These are phyloP conservation scores for Paulownia fortunei DNA, from an alignment of 257 asterid genomes.

Conservation along the genomic window DNA sequence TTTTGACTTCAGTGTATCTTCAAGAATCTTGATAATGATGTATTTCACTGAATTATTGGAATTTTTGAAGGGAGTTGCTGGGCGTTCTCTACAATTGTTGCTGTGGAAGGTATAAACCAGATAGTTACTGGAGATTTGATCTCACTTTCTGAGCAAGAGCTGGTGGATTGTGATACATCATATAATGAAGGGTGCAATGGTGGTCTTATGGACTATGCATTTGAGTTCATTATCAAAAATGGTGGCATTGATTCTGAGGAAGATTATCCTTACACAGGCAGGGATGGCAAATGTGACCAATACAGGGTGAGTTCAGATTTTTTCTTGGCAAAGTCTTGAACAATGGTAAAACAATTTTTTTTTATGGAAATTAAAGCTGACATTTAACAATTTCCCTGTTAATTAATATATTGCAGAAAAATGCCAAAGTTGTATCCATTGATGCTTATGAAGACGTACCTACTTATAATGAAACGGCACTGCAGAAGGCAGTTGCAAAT, in stretches of 20 bases:
- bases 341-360: neutral
- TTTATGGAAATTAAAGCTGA: neutral
- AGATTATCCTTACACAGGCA: conserved; percentile 62
- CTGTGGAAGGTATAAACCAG: conserved; percentile 62
- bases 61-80: conserved; percentile 65
- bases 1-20: neutral
- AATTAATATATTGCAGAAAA: conserved; percentile 55
- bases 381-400: neutral
- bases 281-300: conserved; percentile 52
- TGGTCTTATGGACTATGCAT: conserved; percentile 74
- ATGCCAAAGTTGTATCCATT: conserved; percentile 68
- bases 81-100: conserved; percentile 68
- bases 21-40: conserved; percentile 1
- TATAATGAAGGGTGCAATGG: conserved; percentile 66
- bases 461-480: conserved; percentile 46
- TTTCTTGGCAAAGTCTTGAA: neutral
- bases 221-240: conserved; percentile 58
- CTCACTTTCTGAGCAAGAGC: conserved; percentile 72
- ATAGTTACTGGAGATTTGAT: conserved; percentile 50
- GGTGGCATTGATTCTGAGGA: conserved; percentile 67
- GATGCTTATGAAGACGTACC: conserved; percentile 67
- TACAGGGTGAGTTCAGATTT: conserved; percentile 45
- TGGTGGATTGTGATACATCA: conserved; percentile 59
- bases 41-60: neutral
- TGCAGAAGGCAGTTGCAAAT: conserved; percentile 56